phyloP scores from a whole-genome alignment of 352 stramenopile species.

The Phytophthora kernoviae region DNA sequence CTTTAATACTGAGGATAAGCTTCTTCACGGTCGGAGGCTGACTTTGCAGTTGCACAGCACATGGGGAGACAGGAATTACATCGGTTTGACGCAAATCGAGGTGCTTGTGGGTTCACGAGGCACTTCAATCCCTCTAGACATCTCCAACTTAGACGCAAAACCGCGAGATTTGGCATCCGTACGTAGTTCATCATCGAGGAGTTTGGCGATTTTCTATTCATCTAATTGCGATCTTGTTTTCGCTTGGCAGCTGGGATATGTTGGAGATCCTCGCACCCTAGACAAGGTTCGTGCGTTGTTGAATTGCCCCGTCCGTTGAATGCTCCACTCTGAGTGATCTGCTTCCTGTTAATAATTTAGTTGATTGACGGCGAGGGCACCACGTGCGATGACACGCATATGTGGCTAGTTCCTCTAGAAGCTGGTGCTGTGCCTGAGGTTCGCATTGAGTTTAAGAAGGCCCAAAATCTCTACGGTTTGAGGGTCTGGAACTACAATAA shows the following conservation, averaged over 20 bases:
- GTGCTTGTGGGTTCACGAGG: conserved; percentile 60
- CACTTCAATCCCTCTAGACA: conserved; percentile 43
- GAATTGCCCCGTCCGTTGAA: not conserved
- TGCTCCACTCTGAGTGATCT: not conserved
- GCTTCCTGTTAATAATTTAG: conserved; percentile 19
- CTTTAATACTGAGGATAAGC: conserved; percentile 8
- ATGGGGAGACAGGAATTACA: conserved; percentile 85
- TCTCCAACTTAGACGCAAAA: conserved; percentile 55
- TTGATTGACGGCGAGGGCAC: conserved; percentile 81
- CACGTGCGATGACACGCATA: conserved; percentile 90
- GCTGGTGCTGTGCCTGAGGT: conserved; percentile 37
- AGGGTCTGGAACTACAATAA: conserved; percentile 89
- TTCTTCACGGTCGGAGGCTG: conserved; percentile 56
- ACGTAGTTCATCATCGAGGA: conserved; percentile 2
- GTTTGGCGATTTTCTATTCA: not conserved
- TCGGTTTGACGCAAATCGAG: conserved; percentile 82
- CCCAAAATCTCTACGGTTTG: conserved; percentile 65
- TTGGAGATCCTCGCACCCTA: conserved; percentile 82
- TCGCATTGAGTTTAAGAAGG: conserved; percentile 59
- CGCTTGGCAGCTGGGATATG: conserved; percentile 60
- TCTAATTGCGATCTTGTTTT: not conserved
- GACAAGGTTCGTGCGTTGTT: conserved; percentile 64
- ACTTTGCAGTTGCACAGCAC: conserved; percentile 62
- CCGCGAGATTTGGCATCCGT: conserved; percentile 78
- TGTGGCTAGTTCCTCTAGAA: conserved; percentile 88